These are phyloP conservation scores for Linderina pennispora DNA, from an alignment of 192 early-diverging fungal species.

Conservation along the genomic window DNA sequence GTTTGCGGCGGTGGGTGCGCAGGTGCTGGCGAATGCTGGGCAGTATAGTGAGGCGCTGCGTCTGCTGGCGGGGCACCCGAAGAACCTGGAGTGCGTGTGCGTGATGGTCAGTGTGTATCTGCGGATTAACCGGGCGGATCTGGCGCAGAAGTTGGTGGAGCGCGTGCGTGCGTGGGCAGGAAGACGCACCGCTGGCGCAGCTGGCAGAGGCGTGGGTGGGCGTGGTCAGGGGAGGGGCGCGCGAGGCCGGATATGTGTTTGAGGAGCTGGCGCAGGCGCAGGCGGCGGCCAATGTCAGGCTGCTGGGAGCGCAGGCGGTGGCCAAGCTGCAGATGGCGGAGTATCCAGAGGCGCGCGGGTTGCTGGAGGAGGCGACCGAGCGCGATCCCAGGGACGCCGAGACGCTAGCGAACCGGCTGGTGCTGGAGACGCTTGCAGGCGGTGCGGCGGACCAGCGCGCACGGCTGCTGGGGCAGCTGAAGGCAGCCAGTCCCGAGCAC, in stretches of 20 bases:
- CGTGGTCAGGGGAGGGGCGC: constrained; percentile 62
- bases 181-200: constrained; percentile 92
- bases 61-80: constrained; percentile 57
- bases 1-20: constrained; percentile 60
- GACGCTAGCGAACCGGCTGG: constrained; percentile 80
- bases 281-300: constrained; percentile 61
- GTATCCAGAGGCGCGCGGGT: constrained; percentile 74
- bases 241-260: constrained; percentile 89
- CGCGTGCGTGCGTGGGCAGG: constrained; percentile 81
- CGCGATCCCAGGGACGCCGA: constrained; percentile 72
- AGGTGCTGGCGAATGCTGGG: constrained; percentile 53
- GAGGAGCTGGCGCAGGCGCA: constrained; percentile 85
- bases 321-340: constrained; percentile 71
- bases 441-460: constrained; percentile 62
- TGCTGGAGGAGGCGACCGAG: constrained; percentile 71
- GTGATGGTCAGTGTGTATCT: constrained; percentile 75
- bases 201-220: constrained; percentile 88
- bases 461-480: constrained; percentile 67
- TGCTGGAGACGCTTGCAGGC: constrained; percentile 60
- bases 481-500: constrained; percentile 68
- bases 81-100: constrained; percentile 76
- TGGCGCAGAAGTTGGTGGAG: constrained; percentile 77
- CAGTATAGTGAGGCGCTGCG: constrained; percentile 67
- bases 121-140: constrained; percentile 72
- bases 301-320: constrained; percentile 77